Evolutionary conservation across 208 protist genomes (phyloP).

Genomic region (Eutreptiella sp.): DNA sequence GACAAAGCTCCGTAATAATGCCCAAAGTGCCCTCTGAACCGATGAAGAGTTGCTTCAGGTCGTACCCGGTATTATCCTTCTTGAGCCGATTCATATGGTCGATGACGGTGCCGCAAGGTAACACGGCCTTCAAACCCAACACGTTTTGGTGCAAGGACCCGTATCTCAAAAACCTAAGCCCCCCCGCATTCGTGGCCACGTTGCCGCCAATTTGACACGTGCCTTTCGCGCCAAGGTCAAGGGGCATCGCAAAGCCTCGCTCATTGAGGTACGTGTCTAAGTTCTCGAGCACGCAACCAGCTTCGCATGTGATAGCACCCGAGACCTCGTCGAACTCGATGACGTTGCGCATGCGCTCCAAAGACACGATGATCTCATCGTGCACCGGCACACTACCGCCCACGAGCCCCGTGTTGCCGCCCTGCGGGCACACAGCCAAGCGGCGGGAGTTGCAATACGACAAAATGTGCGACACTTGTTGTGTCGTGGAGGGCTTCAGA

Average conservation of each 20-base stretch:
- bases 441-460: constrained; percentile 78
- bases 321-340: constrained; percentile 53
- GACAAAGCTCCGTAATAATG: constrained; percentile 74
- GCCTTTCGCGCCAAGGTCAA: constrained; percentile 91
- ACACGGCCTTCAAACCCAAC: constrained; percentile 85
- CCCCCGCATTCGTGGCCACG: constrained; percentile 91
- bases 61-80: constrained; percentile 94
- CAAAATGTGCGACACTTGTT: constrained; percentile 70
- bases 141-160: constrained; percentile 87
- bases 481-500: constrained; percentile 47
- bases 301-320: constrained; percentile 44
- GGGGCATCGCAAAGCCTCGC: constrained; percentile 76
- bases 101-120: constrained; percentile 60
- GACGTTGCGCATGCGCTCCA: constrained; percentile 77
- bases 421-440: constrained; percentile 87
- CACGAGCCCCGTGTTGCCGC: constrained; percentile 94
- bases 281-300: constrained; percentile 81
- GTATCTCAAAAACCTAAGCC: constrained; percentile 88
- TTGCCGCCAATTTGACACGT: constrained; percentile 93
- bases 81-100: constrained; percentile 65
- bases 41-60: constrained; percentile 94
- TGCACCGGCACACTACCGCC: constrained; percentile 72
- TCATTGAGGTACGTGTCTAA: constrained; percentile 65
- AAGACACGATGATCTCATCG: constrained; percentile 85
- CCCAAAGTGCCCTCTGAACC: constrained; percentile 92